Evolutionary conservation across 2,329 filamentous ascomycete genomes (phyloP).

Genomic region (Berkeleyomyces rouxiae): DNA sequence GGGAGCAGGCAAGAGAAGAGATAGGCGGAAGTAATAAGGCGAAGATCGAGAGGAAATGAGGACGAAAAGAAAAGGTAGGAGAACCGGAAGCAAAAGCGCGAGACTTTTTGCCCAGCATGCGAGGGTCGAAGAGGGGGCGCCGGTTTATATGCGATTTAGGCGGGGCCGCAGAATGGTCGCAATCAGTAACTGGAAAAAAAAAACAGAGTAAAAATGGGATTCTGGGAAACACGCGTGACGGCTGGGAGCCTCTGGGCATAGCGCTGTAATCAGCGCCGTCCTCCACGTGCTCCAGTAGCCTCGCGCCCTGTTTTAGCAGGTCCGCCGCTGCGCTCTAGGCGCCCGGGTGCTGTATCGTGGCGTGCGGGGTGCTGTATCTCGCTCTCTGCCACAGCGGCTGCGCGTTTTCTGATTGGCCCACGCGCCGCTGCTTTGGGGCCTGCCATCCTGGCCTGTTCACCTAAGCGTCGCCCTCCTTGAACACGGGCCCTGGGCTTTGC

Average conservation of each 20-base stretch:
- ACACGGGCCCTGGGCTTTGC: too few species aligned
- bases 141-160: conserved; percentile 43
- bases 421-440: too few species aligned
- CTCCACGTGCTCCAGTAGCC: too few species aligned
- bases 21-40: conserved; percentile 17
- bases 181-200: conserved; percentile 10
- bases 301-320: too few species aligned
- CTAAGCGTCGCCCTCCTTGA: too few species aligned
- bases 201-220: background rate
- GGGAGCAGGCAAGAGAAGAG: background rate
- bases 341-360: too few species aligned
- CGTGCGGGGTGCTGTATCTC: too few species aligned
- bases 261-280: too few species aligned
- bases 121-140: conserved; percentile 28
- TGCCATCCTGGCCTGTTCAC: too few species aligned
- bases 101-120: conserved; percentile 24
- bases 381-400: too few species aligned
- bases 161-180: conserved; percentile 34
- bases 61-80: conserved; percentile 15
- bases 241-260: background rate
- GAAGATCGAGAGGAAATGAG: conserved; percentile 17
- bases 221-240: background rate
- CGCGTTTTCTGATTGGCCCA: too few species aligned
- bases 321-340: too few species aligned
- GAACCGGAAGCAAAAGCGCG: conserved; percentile 20